Evolutionary conservation across 768 basidiomycete species (phyloP).

Genomic region (Pluteus cervinus): DNA sequence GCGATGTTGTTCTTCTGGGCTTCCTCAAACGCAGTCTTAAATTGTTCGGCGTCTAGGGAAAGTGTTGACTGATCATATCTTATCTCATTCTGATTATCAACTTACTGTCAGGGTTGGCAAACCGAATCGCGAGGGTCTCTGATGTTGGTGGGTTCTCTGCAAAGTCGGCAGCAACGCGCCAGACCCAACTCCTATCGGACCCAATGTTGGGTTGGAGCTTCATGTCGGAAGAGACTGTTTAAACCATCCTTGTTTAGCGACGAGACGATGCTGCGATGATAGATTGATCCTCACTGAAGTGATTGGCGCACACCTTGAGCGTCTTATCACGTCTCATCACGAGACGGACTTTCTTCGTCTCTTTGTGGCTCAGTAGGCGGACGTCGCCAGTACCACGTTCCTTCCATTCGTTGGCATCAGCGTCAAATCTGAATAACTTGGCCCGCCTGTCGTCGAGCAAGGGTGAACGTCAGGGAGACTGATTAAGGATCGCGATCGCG

Average conservation of each 20-base stretch:
- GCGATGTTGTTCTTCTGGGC: conserved; percentile 68
- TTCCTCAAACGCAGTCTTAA: conserved; percentile 85
- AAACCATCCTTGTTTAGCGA: no score
- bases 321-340: conserved; percentile 99
- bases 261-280: not conserved
- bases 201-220: conserved; percentile 95
- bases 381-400: conserved; percentile 97
- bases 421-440: conserved; percentile 94
- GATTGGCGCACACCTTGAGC: conserved; percentile 98
- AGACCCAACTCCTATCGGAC: conserved; percentile 99
- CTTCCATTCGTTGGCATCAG: conserved; percentile 84
- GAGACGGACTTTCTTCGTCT: conserved; percentile 85
- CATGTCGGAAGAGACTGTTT: conserved; percentile 82
- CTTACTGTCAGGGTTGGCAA: conserved; percentile 94
- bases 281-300: conserved; percentile 59
- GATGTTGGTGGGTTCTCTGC: conserved; percentile 84
- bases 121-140: conserved; percentile 97
- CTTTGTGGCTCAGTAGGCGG: conserved; percentile 84
- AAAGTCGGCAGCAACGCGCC: conserved; percentile 95
- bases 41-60: conserved; percentile 68
- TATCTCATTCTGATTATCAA: no score
- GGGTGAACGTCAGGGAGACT: conserved; percentile 15
- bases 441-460: conserved; percentile 64
- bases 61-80: no score
- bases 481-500: conserved; percentile 29